These are phyloP conservation scores for Aspergillus aculeatus DNA, from an alignment of 2,329 filamentous ascomycete genomes.

Conservation along the genomic window DNA sequence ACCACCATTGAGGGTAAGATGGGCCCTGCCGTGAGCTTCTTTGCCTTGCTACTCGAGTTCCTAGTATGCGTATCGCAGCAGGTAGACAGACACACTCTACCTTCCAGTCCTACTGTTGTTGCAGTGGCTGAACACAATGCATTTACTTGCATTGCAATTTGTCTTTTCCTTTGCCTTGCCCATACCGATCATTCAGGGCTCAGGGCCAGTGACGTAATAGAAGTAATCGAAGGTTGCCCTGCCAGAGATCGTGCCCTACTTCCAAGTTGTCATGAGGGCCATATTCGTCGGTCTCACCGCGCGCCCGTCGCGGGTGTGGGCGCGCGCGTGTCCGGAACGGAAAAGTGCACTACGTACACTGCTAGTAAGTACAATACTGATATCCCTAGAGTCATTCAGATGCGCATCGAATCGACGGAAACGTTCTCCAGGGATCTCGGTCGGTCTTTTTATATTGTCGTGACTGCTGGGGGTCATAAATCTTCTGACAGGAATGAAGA, in stretches of 20 bases:
- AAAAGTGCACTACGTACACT: too few relatives aligned
- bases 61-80: constrained; percentile 2
- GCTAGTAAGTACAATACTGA: too few relatives aligned
- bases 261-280: background rate
- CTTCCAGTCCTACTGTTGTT: background rate
- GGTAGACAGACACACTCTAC: background rate
- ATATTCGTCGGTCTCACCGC: background rate
- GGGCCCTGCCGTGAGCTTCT: background rate
- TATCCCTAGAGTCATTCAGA: background rate
- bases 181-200: background rate
- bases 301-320: background rate
- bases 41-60: background rate
- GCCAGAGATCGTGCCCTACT: background rate
- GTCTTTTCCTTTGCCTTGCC: background rate
- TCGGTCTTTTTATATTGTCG: too few relatives aligned
- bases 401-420: too few relatives aligned
- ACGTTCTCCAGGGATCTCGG: too few relatives aligned
- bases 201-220: background rate
- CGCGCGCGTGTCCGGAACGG: background rate
- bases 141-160: background rate
- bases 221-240: background rate
- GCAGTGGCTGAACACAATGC: background rate
- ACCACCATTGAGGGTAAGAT: background rate
- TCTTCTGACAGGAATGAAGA: background rate
- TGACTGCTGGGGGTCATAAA: background rate